A percentile compares a stretch with the other conserved stretches of the same genome.
Evolutionary conservation across 2,329 filamentous ascomycete species (phyloP).

Genomic region (Clonostachys rosea): DNA sequence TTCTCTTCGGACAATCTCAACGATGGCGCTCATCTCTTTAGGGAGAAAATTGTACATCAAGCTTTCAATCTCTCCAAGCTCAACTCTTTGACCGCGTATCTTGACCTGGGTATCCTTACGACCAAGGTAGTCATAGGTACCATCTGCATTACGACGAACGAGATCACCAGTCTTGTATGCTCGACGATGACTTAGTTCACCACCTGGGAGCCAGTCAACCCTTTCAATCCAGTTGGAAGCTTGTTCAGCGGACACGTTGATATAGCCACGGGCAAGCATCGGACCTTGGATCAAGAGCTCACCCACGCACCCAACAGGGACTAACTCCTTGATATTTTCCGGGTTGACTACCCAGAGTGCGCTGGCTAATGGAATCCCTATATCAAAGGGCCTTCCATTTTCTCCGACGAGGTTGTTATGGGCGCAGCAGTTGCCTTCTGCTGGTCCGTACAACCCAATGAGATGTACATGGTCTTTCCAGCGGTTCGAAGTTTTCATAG

Average conservation of each 20-base stretch:
- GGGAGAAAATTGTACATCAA: not conserved
- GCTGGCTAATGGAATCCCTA: constrained; percentile 1
- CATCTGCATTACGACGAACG: constrained; percentile 6
- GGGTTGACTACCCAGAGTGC: constrained; percentile 8
- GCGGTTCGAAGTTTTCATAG: constrained; percentile 4
- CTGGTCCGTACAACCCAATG: constrained; percentile 10
- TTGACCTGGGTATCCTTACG: constrained; percentile 12
- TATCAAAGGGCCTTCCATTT: not conserved
- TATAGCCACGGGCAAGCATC: constrained; percentile 48
- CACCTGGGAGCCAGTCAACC: constrained; percentile 35
- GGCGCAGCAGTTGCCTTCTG: constrained; percentile 5
- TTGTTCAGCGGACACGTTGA: constrained; percentile 45
- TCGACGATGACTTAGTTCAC: constrained; percentile 3
- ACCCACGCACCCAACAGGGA: constrained; percentile 18
- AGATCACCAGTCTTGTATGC: constrained; percentile 11
- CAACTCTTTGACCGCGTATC: constrained; percentile 10
- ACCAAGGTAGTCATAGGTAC: constrained; percentile 8
- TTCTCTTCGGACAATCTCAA: not conserved
- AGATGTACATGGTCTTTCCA: constrained; percentile 8
- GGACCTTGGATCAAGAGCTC: constrained; percentile 44
- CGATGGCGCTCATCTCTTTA: not conserved
- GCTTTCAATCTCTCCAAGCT: constrained; percentile 10
- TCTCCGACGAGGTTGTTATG: not conserved
- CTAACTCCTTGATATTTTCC: constrained; percentile 6
- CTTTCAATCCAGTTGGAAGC: constrained; percentile 41